phyloP scores from a whole-genome alignment of 768 basidiomycete genomes.

The Russula abietina region DNA sequence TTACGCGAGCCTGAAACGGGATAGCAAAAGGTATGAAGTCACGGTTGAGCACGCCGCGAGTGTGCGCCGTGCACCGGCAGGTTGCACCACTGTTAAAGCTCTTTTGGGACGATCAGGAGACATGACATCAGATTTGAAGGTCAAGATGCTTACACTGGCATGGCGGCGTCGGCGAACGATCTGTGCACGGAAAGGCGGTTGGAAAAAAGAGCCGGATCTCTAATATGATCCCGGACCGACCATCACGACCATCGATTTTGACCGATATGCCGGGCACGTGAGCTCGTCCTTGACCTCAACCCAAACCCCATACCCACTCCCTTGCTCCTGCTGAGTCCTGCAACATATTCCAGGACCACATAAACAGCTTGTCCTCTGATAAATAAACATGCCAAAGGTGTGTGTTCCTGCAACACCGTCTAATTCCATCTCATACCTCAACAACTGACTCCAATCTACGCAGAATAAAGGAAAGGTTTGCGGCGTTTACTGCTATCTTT shows the following conservation, averaged over 20 bases:
- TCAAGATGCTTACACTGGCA: conserved; percentile 49
- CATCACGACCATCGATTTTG: too few species aligned
- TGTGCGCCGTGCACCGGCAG: conserved; percentile 42
- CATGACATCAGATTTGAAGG: background rate
- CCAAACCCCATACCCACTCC: background rate
- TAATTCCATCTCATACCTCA: background rate
- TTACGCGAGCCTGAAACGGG: conserved; percentile 86
- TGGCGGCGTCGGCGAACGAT: conserved; percentile 81
- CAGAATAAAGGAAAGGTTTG: conserved; percentile 76
- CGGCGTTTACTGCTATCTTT: background rate
- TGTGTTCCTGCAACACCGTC: background rate
- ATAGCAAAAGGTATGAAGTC: conserved; percentile 96
- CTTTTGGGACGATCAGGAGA: conserved; percentile 33
- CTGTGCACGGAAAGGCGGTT: too few species aligned
- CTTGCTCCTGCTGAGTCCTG: background rate
- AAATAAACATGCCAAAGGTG: conserved; percentile 24
- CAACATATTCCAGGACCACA: background rate
- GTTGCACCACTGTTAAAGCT: conserved; percentile 42
- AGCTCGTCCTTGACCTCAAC: too few species aligned
- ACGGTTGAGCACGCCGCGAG: conserved; percentile 73
- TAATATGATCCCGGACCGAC: too few species aligned
- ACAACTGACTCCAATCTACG: background rate
- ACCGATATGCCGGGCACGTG: too few species aligned
- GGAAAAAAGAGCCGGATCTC: too few species aligned
- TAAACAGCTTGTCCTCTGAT: background rate